Evolutionary conservation across 768 basidiomycete species (phyloP), one percentile per base, ranked within the genome.

Genomic region (Ramaria sp.): DNA sequence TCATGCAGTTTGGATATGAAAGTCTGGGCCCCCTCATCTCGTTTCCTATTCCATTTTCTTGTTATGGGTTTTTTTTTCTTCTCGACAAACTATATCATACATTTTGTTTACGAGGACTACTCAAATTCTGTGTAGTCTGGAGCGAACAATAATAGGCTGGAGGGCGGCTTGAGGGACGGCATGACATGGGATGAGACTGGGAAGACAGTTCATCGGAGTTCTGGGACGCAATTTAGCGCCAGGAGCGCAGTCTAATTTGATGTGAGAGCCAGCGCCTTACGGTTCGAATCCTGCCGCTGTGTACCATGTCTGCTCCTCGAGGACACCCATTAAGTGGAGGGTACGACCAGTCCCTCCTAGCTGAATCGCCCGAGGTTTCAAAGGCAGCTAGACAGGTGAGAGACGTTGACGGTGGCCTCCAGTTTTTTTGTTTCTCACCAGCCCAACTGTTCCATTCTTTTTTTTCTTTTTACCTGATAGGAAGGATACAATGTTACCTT

Each of bases 401-500:
- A 22, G 6, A 3, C 3, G n/a, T 1, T 47, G 6, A 36, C 22
- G 15, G 10, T 7, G 36, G n/a, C 3, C 12, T 25, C 1, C 7
- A 5, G 16, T 15, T 25, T 55, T 32, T 8, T 24, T 16, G 28
- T 8, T 16, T 56, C 55, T 50, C 13, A 50, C 34, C 24, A n/a
- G n/a, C 48, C 16, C 15, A 32, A n/a, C n/a, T n/a, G n/a, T n/a
- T n/a, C n/a, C n/a, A n/a, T n/a, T n/a, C n/a, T n/a, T n/a, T n/a
- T n/a, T n/a, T n/a, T n/a, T n/a, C n/a, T n/a, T n/a, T n/a, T n/a
- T 30, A 34, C 48, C 20, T 22, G 32, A 9, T 22, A 59, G 58
- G 56, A 59, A 57, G 48, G 50, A 24, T 59, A 59, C 42, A 56
- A 59, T 47, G 50, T 57, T 24, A 50, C 57, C 25, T 28, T 59